Evolutionary conservation across 306 rosid species (phyloP).

Genomic region (Corylus avellana): DNA sequence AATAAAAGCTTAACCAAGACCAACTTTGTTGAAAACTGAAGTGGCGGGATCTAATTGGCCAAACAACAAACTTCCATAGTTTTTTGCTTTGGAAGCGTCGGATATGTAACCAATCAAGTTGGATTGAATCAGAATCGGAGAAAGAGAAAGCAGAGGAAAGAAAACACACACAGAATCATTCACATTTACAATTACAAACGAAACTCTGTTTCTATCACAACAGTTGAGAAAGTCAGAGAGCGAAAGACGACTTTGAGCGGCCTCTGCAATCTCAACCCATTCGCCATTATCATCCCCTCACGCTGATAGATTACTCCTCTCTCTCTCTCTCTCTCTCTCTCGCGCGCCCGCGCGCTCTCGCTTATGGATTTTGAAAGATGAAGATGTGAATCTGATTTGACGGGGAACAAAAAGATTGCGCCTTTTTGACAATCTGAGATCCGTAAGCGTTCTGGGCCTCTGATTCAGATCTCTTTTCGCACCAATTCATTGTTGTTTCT

Average conservation of each 20-base stretch:
- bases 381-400: conserved; percentile 22
- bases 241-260: conserved; percentile 1
- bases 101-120: conserved; percentile 24
- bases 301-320: neutral
- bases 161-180: neutral
- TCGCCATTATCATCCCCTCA: conserved; percentile 7
- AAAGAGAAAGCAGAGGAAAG: neutral
- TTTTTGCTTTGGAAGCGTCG: conserved; percentile 8
- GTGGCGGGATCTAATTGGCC: conserved; percentile 30
- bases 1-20: neutral
- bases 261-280: conserved; percentile 12
- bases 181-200: neutral
- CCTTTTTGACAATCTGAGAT: conserved; percentile 17
- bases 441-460: conserved; percentile 31
- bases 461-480: conserved; percentile 4
- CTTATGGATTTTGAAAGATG: conserved; percentile 13
- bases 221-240: neutral
- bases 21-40: neutral
- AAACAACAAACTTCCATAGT: neutral
- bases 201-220: neutral
- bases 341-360: neutral
- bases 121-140: neutral
- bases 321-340: neutral
- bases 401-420: conserved; percentile 11
- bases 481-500: neutral